These are phyloP conservation scores for Penicillium paxilli DNA, from an alignment of 495 filamentous ascomycete genomes.

Conservation along the genomic window DNA sequence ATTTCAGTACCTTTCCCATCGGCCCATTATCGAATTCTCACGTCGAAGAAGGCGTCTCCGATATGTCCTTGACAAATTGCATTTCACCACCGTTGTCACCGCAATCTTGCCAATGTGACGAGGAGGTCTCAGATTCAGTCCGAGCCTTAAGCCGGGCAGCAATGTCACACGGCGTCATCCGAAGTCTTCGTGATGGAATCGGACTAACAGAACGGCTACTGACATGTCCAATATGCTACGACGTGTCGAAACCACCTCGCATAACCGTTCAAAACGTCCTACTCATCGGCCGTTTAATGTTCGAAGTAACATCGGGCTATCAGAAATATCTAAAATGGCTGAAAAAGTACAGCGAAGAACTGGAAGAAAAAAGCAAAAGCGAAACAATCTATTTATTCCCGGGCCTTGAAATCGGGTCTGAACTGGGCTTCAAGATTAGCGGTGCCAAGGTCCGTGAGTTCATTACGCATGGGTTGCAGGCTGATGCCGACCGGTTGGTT, in stretches of 20 bases:
- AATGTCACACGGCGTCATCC: slow-evolving; percentile 19
- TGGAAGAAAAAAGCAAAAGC: slow-evolving; percentile 7
- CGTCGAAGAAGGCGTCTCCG: neutral
- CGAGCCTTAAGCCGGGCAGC: slow-evolving; percentile 19
- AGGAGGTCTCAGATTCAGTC: slow-evolving; percentile 22
- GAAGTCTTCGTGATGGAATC: slow-evolving; percentile 16
- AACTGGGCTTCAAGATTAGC: slow-evolving; percentile 17
- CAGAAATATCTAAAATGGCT: slow-evolving; percentile 26
- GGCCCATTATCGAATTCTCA: slow-evolving; percentile 11
- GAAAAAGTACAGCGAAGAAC: slow-evolving; percentile 14
- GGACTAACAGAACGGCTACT: slow-evolving; percentile 19
- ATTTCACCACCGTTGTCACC: slow-evolving; percentile 16
- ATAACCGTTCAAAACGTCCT: slow-evolving; percentile 30
- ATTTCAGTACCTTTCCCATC: slow-evolving; percentile 15
- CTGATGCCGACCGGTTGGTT: slow-evolving; percentile 16
- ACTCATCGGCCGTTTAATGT: slow-evolving; percentile 25
- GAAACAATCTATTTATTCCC: slow-evolving; percentile 18
- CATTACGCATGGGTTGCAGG: slow-evolving; percentile 19
- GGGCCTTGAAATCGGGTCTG: slow-evolving; percentile 11
- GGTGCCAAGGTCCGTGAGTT: slow-evolving; percentile 17
- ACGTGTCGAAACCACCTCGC: slow-evolving; percentile 26
- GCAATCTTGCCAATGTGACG: slow-evolving; percentile 26
- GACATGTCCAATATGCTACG: slow-evolving; percentile 25
- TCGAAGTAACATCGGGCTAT: slow-evolving; percentile 24
- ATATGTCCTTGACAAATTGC: slow-evolving; percentile 4